These are phyloP conservation scores for Pseudocercospora fuligena DNA, from an alignment of 2,329 filamentous ascomycete genomes.

Conservation along the genomic window DNA sequence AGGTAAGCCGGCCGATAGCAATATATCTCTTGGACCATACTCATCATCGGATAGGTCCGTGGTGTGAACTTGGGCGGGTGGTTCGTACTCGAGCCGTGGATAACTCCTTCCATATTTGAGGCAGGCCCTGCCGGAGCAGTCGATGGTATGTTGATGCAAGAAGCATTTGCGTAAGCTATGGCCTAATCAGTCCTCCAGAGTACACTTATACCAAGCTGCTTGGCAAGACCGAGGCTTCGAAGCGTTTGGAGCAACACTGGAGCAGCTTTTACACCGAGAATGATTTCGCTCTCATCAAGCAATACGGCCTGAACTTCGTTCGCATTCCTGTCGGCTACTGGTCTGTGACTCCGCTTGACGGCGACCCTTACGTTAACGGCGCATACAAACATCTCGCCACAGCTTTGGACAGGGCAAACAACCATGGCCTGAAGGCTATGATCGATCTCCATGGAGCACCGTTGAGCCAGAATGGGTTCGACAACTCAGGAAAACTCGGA, in stretches of 20 bases:
- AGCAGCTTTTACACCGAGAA: constrained; percentile 45
- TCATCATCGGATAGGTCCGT: constrained; percentile 45
- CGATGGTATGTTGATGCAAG: constrained; percentile 49
- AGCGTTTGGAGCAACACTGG: constrained; percentile 50
- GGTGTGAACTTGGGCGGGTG: constrained; percentile 69
- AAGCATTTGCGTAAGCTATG: background rate
- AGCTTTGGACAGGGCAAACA: constrained; percentile 59
- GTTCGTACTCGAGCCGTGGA: constrained; percentile 69
- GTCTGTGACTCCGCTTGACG: constrained; percentile 60
- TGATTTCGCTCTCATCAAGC: constrained; percentile 49
- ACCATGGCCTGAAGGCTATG: constrained; percentile 65
- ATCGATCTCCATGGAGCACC: constrained; percentile 71
- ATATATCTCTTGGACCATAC: background rate
- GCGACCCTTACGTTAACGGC: constrained; percentile 54
- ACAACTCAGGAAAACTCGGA: constrained; percentile 64
- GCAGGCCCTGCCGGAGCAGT: constrained; percentile 52
- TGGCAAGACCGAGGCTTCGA: constrained; percentile 48
- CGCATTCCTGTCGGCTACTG: constrained; percentile 61
- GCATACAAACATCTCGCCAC: constrained; percentile 54
- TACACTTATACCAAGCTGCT: constrained; percentile 47
- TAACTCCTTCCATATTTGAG: constrained; percentile 66
- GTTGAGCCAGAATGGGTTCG: constrained; percentile 69
- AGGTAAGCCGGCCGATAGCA: constrained; percentile 38
- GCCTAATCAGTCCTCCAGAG: constrained; percentile 25
- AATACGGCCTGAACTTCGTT: constrained; percentile 46